Conservation (phyloP, 139 green algal genomes). For the Dunaliella sp. region DNA sequence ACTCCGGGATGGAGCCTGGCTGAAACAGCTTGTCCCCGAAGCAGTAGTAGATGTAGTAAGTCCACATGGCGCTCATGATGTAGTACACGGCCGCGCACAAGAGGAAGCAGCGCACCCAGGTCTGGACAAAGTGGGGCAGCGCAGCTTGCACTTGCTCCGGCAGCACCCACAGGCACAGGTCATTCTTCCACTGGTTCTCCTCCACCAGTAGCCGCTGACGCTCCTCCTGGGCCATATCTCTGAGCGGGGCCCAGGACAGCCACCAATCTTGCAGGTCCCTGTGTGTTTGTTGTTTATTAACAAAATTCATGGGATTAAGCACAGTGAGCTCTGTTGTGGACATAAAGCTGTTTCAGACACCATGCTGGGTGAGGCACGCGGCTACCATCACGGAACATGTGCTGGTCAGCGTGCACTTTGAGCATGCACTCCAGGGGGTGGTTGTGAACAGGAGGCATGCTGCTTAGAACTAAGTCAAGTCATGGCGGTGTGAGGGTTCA, state of each 20-base stretch:
- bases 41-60: slow-evolving; percentile 78
- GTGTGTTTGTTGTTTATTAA: no score
- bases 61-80: slow-evolving; percentile 60
- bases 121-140: slow-evolving; percentile 59
- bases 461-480: no score
- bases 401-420: no score
- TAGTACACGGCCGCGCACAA: slow-evolving; percentile 75
- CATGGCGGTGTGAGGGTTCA: no score
- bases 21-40: slow-evolving; percentile 68
- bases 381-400: no score
- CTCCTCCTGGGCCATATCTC: slow-evolving; percentile 31
- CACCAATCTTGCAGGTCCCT: slow-evolving; percentile 28
- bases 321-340: no score
- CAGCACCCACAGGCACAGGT: slow-evolving; percentile 58
- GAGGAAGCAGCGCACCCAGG: slow-evolving; percentile 82
- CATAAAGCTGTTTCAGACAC: no score
- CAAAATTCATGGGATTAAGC: no score
- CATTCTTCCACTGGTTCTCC: slow-evolving; percentile 85
- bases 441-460: no score
- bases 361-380: no score
- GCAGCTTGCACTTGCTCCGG: slow-evolving; percentile 15
- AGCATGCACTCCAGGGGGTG: no score
- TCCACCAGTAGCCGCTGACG: slow-evolving; percentile 47
- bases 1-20: slow-evolving; percentile 57
- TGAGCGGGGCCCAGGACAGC: slow-evolving; percentile 25